Evolutionary conservation across 768 basidiomycete species (phyloP).

Genomic region (Termitomyces sp.): DNA sequence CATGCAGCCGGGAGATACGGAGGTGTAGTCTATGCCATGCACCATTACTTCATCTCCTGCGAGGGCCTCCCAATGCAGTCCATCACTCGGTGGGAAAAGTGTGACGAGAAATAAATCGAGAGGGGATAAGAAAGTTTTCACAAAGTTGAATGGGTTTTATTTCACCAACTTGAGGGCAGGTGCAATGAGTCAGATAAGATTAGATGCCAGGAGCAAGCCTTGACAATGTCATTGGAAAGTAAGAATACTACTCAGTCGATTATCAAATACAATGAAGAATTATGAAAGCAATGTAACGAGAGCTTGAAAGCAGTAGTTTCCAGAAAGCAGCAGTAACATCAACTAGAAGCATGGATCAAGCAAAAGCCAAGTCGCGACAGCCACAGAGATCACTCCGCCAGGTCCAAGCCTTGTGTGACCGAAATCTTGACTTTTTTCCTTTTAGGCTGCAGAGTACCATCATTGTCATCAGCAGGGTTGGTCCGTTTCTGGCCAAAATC

Average conservation of each 20-base stretch:
- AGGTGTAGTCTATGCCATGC: constrained; percentile 85
- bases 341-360: background rate
- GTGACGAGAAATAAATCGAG: constrained; percentile 36
- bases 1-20: constrained; percentile 76
- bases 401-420: constrained; percentile 61
- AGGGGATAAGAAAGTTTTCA: constrained; percentile 32
- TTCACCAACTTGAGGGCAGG: constrained; percentile 20
- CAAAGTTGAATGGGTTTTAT: background rate
- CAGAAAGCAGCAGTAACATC: background rate
- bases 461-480: constrained; percentile 18
- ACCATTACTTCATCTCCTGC: constrained; percentile 89
- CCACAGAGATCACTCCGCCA: constrained; percentile 53
- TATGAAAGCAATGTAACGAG: background rate
- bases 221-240: background rate
- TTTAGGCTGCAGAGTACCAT: constrained; percentile 24
- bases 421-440: constrained; percentile 78
- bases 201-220: background rate
- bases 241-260: too few relatives aligned
- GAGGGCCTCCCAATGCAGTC: constrained; percentile 52
- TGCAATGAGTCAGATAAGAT: constrained; percentile 2
- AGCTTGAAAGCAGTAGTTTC: background rate
- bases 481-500: constrained; percentile 27
- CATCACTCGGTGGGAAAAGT: constrained; percentile 34
- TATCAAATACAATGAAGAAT: background rate
- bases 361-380: background rate